Percentiles rank a stretch among this genome's conserved stretches.
Conservation (phyloP, 139 green algal species). For the Astrephomene gubernaculifera region DNA sequence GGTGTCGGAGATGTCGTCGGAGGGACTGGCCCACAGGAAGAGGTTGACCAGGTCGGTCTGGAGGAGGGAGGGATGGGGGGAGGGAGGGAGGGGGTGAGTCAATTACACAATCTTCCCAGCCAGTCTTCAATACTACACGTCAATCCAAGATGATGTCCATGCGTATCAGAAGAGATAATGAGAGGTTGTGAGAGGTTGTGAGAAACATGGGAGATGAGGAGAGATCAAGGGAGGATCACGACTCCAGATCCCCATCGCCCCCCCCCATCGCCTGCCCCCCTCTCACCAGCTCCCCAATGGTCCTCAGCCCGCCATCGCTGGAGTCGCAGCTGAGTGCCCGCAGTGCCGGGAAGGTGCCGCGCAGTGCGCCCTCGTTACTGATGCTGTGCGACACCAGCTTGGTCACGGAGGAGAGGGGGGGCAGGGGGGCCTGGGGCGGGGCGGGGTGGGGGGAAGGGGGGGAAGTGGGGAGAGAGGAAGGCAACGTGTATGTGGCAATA, state of each 20-base stretch:
- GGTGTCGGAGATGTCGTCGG: slow-evolving; percentile 5
- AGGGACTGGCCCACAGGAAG: slow-evolving; percentile 40
- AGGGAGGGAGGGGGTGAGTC: too few relatives aligned
- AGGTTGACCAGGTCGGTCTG: slow-evolving; percentile 41
- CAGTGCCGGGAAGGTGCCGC: slow-evolving; percentile 34
- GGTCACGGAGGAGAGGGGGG: slow-evolving; percentile 13
- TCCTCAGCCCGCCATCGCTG: slow-evolving; percentile 1
- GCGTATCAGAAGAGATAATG: too few relatives aligned
- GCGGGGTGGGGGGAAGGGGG: neutral
- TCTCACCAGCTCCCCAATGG: slow-evolving; percentile 41
- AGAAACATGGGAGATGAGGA: too few relatives aligned
- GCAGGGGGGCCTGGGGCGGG: neutral
- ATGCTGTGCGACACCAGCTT: slow-evolving; percentile 50
- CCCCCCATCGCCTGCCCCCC: neutral
- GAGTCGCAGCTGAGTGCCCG: slow-evolving; percentile 35
- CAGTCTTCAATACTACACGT: too few relatives aligned
- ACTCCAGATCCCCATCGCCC: neutral
- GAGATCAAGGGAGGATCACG: too few relatives aligned
- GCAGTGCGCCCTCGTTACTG: slow-evolving; percentile 7
- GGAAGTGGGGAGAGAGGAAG: neutral
- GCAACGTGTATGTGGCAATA: too few relatives aligned
- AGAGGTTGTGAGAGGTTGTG: too few relatives aligned
- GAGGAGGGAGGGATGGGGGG: neutral
- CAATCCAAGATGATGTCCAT: too few relatives aligned
- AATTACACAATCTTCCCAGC: too few relatives aligned